Evolutionary conservation across 768 basidiomycete genomes (phyloP).

Genomic region (Boletus reticulatus): DNA sequence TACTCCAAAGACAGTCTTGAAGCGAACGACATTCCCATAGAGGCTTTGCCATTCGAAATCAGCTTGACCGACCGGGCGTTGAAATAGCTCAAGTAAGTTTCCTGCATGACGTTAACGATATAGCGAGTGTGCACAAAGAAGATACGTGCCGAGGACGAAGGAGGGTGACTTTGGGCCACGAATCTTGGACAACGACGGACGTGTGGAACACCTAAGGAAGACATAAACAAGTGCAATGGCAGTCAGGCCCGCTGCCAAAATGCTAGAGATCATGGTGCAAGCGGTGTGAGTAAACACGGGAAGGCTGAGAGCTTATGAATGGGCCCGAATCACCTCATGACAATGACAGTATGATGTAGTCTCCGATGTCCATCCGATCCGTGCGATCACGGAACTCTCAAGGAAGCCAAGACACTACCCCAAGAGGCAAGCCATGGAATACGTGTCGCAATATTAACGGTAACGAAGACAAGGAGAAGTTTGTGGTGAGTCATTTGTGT

Average conservation of each 20-base stretch:
- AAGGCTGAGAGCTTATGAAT: not conserved
- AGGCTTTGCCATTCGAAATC: conserved; percentile 32
- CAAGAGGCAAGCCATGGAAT: not conserved
- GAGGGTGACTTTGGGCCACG: conserved; percentile 23
- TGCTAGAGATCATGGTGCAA: conserved; percentile 9
- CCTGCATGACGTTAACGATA: conserved; percentile 27
- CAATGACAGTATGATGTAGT: not conserved
- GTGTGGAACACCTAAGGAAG: not conserved
- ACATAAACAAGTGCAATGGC: conserved; percentile 8
- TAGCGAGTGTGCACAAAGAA: not conserved
- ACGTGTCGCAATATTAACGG: not conserved
- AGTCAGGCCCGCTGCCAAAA: not conserved
- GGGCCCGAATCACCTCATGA: conserved; percentile 2
- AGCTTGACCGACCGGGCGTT: conserved; percentile 21
- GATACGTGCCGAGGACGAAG: conserved; percentile 16
- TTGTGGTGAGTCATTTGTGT: not conserved
- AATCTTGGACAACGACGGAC: conserved; percentile 13
- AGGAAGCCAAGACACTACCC: not conserved
- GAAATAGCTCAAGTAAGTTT: conserved; percentile 29
- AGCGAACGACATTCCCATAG: conserved; percentile 30
- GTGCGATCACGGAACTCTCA: not conserved
- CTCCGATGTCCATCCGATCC: not conserved
- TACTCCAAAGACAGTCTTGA: conserved; percentile 29
- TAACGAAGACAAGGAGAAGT: too few species aligned
- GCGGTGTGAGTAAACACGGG: not conserved